Evolutionary conservation across 169 alveolate species (phyloP).

Genomic region (Babesia caballi): DNA sequence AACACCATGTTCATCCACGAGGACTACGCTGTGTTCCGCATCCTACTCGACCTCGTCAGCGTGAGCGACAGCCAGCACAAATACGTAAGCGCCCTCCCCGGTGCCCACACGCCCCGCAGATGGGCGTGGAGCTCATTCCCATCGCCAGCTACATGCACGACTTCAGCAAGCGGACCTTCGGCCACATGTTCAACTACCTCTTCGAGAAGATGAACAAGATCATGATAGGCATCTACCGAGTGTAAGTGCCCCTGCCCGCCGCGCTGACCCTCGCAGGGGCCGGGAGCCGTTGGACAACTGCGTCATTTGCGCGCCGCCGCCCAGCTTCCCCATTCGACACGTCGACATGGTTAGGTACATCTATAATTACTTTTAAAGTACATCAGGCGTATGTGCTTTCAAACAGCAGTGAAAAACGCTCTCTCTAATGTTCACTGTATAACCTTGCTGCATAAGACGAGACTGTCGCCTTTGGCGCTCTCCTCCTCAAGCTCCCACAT

Average conservation of each 20-base stretch:
- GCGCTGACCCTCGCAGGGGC: not conserved
- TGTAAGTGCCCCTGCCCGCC: conserved; percentile 3
- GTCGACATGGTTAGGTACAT: conserved; percentile 38
- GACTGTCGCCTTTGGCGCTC: not conserved
- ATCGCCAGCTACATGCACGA: not conserved
- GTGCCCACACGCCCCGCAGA: not conserved
- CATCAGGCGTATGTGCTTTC: conserved; percentile 38
- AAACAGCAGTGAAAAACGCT: not conserved
- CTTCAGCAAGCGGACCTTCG: conserved; percentile 26
- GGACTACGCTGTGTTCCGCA: conserved; percentile 31
- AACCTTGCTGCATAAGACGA: too few species aligned
- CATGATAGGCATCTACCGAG: conserved; percentile 39
- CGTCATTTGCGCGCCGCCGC: conserved; percentile 52
- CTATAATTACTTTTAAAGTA: not conserved
- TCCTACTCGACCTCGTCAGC: conserved; percentile 33
- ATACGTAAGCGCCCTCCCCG: not conserved
- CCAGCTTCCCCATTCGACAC: conserved; percentile 18
- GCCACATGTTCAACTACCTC: conserved; percentile 25
- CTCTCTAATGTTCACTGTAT: too few species aligned
- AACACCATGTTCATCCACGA: conserved; percentile 32
- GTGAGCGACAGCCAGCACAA: not conserved
- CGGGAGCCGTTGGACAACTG: conserved; percentile 35
- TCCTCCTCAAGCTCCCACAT: not conserved
- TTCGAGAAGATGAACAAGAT: conserved; percentile 28
- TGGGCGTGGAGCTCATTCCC: conserved; percentile 15